A percentile compares a stretch with the other conserved stretches of the same genome.
Evolutionary conservation across 257 asterid genomes (phyloP).

Genomic region (Solanum rostratum): DNA sequence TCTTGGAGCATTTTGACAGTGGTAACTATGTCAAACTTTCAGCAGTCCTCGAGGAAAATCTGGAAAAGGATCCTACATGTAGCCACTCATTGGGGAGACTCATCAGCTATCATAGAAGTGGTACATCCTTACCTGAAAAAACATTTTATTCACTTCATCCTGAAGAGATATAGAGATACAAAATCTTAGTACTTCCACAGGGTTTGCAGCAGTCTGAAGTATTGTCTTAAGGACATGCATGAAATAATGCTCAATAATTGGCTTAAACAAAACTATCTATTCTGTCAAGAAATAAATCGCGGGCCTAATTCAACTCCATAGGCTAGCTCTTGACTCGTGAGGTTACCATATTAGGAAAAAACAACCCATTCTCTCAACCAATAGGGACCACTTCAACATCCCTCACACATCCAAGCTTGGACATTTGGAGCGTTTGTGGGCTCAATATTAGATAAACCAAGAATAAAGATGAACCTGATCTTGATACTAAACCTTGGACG

Average conservation of each 20-base stretch:
- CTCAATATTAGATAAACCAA: not conserved
- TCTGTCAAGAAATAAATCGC: not conserved
- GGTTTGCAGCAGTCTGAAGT: not conserved
- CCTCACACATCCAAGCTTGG: not conserved
- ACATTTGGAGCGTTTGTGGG: not conserved
- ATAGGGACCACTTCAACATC: not conserved
- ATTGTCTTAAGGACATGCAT: not conserved
- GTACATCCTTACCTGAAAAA: constrained; percentile 21
- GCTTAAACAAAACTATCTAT: not conserved
- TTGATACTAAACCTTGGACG: not conserved
- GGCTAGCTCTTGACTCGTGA: not conserved
- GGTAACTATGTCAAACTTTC: constrained; percentile 34
- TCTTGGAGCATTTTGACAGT: constrained; percentile 63
- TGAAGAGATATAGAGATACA: not conserved
- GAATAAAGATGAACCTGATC: not conserved
- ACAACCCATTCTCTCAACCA: not conserved
- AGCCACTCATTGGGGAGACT: constrained; percentile 54
- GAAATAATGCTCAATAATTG: not conserved
- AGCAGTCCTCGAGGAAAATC: constrained; percentile 46
- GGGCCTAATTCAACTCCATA: not conserved
- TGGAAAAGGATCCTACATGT: constrained; percentile 84
- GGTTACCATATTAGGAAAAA: not conserved
- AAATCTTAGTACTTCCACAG: not conserved
- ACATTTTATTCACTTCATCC: not conserved
- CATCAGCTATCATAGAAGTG: constrained; percentile 45